These are phyloP conservation scores for Sclerotinia spermophila DNA, from an alignment of 2,329 filamentous ascomycete species.

Conservation along the genomic window DNA sequence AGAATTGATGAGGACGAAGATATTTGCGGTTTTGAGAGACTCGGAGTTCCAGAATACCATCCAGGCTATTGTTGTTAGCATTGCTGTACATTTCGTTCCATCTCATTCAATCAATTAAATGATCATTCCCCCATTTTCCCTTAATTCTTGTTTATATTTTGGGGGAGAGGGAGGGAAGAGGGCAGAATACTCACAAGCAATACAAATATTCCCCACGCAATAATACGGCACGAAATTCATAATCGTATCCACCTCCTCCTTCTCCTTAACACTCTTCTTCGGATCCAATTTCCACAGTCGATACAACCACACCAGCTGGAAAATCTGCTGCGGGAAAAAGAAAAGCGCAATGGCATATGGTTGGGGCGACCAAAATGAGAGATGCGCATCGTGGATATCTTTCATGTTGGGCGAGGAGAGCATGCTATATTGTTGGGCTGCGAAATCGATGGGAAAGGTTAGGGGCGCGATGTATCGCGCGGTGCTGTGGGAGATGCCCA, in stretches of 20 bases:
- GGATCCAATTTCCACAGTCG: conserved; percentile 49
- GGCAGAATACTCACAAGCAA: conserved; percentile 46
- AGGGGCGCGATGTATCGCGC: conserved; percentile 52
- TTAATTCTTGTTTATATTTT: neutral
- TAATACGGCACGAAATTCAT: conserved; percentile 54
- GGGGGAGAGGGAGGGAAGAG: too few species aligned
- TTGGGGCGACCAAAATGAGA: conserved; percentile 57
- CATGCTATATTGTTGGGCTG: conserved; percentile 57
- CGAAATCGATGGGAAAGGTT: conserved; percentile 55
- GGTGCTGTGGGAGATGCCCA: conserved; percentile 52
- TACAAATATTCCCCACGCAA: conserved; percentile 54
- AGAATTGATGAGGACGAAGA: conserved; percentile 56
- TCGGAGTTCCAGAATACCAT: conserved; percentile 60
- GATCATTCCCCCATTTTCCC: neutral
- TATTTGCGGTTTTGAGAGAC: conserved; percentile 47
- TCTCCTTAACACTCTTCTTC: conserved; percentile 39
- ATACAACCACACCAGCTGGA: conserved; percentile 56
- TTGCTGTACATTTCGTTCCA: neutral
- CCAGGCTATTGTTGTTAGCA: conserved; percentile 42
- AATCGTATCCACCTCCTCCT: conserved; percentile 46
- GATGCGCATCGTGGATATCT: conserved; percentile 53
- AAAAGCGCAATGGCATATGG: conserved; percentile 57
- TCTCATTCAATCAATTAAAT: neutral
- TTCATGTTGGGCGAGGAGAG: conserved; percentile 55
- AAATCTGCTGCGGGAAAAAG: conserved; percentile 58